Evolutionary conservation across 208 protist genomes (phyloP), one percentile per base, ranked within the genome.

Genomic region (Crithidia mellificae): DNA sequence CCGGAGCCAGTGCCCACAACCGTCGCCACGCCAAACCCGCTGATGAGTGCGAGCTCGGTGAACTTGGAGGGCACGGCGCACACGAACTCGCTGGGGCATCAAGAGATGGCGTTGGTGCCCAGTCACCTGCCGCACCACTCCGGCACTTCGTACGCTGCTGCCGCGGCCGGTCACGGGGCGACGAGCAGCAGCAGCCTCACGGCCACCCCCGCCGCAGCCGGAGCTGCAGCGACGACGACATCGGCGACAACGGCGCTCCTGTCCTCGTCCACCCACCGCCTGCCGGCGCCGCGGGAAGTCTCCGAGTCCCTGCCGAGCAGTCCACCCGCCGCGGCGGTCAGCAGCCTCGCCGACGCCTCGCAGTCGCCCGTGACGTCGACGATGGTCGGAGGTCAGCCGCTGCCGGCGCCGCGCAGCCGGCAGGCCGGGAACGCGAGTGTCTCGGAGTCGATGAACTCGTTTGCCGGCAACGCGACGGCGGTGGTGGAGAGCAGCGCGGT

Each of bases 341-440:
- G 20, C 0, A 51, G 53, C 47, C 25, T 47, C 12, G 56, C 15
- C 19, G 47, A 63, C 24, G 57, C 32, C 41, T 39, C 46, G 63
- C 63, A 58, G 46, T 53, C 44, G 46, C 43, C 51, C n/a, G 52
- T 41, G 50, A 66, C 22, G 36, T 55, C 49, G 22, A 63, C 75
- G 6, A 82, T 63, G 77, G 80, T 85, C 4, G 68, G 78, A 20
- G 73, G 77, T 11, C 81, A 76, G 57, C 72, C 73, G 19, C 70
- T 85, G 36, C 83, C 83, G 7, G 77, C 74, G 38, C 84, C 78
- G 12, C 84, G 84, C 20, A 86, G 80, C 61, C 47, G 55, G 34
- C 66, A 63, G 27, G 38, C 52, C 41, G 39, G 78, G 68, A 68
- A 72, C 72, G 27, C 61, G 46, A 64, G 62, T 17, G 43, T 65